Evolutionary conservation across 1,284 basidiomycete species (phyloP).

Genomic region (Meripilus lineatus): DNA sequence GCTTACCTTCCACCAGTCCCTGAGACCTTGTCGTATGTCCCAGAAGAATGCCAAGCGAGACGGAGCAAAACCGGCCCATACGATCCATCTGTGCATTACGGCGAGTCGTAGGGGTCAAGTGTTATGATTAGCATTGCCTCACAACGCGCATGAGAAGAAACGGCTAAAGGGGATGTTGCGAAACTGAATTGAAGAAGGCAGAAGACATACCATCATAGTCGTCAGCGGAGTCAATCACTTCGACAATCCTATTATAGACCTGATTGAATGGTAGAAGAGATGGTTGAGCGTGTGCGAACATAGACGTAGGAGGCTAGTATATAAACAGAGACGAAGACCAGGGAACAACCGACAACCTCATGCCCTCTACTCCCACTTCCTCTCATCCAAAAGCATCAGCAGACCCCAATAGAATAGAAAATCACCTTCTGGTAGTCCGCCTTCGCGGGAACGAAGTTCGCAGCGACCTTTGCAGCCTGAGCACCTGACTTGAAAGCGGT

Average conservation of each 20-base stretch:
- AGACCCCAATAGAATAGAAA: neutral
- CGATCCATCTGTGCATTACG: conserved; percentile 66
- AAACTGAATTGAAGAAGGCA: conserved; percentile 4
- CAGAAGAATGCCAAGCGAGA: conserved; percentile 91
- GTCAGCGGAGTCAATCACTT: conserved; percentile 66
- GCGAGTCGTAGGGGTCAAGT: too few species aligned
- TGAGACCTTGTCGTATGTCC: conserved; percentile 86
- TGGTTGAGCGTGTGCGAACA: conserved; percentile 1
- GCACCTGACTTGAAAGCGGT: conserved; percentile 53
- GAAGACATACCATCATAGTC: conserved; percentile 74
- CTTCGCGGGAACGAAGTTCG: conserved; percentile 63
- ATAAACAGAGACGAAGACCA: too few species aligned
- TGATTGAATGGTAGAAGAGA: conserved; percentile 21
- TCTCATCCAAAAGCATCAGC: too few species aligned
- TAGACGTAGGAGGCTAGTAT: too few species aligned
- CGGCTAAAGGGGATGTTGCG: conserved; percentile 4
- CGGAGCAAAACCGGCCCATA: conserved; percentile 90
- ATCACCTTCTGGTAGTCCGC: conserved; percentile 83
- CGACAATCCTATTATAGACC: conserved; percentile 87
- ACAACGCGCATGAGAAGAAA: neutral
- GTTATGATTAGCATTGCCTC: neutral
- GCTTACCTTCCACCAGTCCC: conserved; percentile 82
- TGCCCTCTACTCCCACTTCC: too few species aligned
- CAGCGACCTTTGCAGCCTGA: conserved; percentile 56
- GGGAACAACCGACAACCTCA: too few species aligned